Percentiles rank a stretch among this genome's conserved stretches.
phyloP scores from a whole-genome alignment of 768 basidiomycete species.

The Glaciozyma martinii region DNA sequence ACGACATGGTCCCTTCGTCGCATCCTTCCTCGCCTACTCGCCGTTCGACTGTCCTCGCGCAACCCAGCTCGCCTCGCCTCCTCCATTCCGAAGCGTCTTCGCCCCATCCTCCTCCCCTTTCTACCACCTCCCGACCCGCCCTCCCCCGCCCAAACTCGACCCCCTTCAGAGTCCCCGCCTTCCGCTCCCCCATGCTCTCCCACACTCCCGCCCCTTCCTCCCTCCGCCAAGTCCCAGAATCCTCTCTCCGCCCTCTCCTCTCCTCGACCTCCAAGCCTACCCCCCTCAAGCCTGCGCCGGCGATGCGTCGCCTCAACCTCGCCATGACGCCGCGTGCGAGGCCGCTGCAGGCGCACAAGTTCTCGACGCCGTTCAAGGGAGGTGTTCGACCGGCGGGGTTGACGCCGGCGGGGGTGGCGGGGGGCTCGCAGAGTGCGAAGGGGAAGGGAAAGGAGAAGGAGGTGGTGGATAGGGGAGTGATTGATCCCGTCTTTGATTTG shows the following conservation, averaged over 20 bases:
- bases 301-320: conserved; percentile 22
- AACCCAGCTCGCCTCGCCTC: not conserved
- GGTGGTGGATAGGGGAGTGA: not conserved
- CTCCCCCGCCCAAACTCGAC: not conserved
- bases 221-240: not conserved
- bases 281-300: conserved; percentile 1
- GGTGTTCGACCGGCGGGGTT: conserved; percentile 26
- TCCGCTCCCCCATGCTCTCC: conserved; percentile 9
- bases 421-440: not conserved
- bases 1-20: not conserved
- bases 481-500: conserved; percentile 29
- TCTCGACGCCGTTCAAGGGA: conserved; percentile 33
- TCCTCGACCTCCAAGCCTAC: not conserved
- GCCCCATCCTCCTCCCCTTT: not conserved
- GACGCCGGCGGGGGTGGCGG: conserved; percentile 21
- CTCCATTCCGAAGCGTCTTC: not conserved
- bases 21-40: not conserved
- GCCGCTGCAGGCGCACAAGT: conserved; percentile 18
- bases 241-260: not conserved
- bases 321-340: conserved; percentile 27
- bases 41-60: not conserved
- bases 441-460: not conserved
- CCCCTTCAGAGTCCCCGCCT: not conserved
- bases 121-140: not conserved
- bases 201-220: not conserved